A percentile compares a stretch with the other conserved stretches of the same genome.
Evolutionary conservation across 2,329 filamentous ascomycete genomes (phyloP).

Genomic region (Alternaria solani): DNA sequence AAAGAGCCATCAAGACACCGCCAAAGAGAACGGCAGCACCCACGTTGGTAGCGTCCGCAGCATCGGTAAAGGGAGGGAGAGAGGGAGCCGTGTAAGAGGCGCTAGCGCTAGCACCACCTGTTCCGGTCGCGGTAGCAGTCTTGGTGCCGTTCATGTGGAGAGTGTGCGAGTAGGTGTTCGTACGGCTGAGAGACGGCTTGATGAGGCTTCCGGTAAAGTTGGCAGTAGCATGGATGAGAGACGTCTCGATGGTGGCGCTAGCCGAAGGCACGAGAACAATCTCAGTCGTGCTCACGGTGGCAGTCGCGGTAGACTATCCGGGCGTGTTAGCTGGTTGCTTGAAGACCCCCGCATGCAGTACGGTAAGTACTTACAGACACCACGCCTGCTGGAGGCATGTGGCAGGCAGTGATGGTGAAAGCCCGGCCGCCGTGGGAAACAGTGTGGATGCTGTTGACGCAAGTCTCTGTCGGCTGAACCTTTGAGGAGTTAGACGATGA

Average conservation of each 20-base stretch:
- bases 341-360: not conserved
- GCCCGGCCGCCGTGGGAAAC: not conserved
- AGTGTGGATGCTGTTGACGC: not conserved
- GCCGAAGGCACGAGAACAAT: not conserved
- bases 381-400: not conserved
- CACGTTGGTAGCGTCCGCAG: constrained; percentile 8
- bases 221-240: not conserved
- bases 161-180: not conserved
- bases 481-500: not conserved
- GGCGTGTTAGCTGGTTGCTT: not conserved
- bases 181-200: not conserved
- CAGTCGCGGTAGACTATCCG: not conserved
- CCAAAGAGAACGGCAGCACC: constrained; percentile 7
- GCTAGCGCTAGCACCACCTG: constrained; percentile 1
- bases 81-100: not conserved
- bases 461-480: not conserved
- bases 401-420: not conserved
- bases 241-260: not conserved
- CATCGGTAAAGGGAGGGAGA: constrained; percentile 9
- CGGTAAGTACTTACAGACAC: not conserved
- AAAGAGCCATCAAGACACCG: constrained; percentile 11
- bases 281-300: not conserved
- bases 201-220: not conserved
- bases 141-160: constrained; percentile 2
- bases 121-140: not conserved